Evolutionary conservation across 768 basidiomycete species (phyloP).

Genomic region (Fomitopsis serialis): DNA sequence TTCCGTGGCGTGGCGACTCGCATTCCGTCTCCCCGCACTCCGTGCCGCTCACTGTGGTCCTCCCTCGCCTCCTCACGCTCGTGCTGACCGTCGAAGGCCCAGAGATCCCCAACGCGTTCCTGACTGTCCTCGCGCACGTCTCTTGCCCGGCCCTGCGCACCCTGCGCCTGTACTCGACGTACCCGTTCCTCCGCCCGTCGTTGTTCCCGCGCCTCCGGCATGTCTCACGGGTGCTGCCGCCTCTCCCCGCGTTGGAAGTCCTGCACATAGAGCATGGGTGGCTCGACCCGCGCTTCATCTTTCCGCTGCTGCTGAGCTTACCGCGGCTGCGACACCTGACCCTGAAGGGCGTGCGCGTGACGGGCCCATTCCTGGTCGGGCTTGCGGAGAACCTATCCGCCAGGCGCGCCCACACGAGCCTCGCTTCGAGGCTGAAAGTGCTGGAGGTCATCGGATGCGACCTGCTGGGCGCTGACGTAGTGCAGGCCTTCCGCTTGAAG

Average conservation of each 20-base stretch:
- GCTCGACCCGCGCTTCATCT: conserved; percentile 21
- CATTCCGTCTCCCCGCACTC: conserved; percentile 15
- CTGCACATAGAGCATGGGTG: conserved; percentile 20
- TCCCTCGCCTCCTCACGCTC: conserved; percentile 44
- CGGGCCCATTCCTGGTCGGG: conserved; percentile 14
- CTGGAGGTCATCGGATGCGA: conserved; percentile 13
- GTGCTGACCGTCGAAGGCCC: conserved; percentile 45
- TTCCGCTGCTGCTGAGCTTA: conserved; percentile 15
- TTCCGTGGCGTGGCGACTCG: conserved; percentile 30
- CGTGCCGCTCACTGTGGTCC: conserved; percentile 28
- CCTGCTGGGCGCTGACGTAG: conserved; percentile 9
- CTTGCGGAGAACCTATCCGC: conserved; percentile 10
- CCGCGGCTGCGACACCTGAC: conserved; percentile 19
- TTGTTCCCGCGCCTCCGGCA: conserved; percentile 17
- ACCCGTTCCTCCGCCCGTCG: conserved; percentile 1
- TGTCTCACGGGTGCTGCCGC: conserved; percentile 18
- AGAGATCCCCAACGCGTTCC: conserved; percentile 59
- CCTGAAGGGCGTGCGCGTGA: conserved; percentile 16
- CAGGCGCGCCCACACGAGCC: conserved; percentile 6
- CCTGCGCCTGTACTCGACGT: conserved; percentile 37
- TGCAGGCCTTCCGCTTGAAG: conserved; percentile 9
- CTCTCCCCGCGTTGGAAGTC: conserved; percentile 15
- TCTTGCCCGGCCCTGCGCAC: conserved; percentile 41
- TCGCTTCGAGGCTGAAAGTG: conserved; percentile 5
- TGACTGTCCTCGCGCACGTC: conserved; percentile 45